Base-by-base conservation (phyloP, 257 asterid species). In the Solanum virginianum region DNA sequence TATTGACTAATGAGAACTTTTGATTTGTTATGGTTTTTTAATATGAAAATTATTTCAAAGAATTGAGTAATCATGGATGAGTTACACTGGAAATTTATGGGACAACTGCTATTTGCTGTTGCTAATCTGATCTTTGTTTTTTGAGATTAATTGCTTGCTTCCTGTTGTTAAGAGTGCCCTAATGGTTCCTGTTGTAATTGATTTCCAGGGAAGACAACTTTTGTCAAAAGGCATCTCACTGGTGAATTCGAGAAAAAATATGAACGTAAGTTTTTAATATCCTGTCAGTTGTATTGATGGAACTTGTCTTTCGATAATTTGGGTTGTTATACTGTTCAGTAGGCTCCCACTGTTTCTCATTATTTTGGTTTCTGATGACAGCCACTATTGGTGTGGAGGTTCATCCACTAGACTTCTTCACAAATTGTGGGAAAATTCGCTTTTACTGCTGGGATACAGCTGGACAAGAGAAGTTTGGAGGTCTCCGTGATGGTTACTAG, bases 231-330 rank as follows among this genome's bases (percentile, higher is more conserved):
- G 90, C 98, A 94, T 89, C 90, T 94, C 11, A 94, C 98, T 4
- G 98, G 98, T 79, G 98, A 94, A 94, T 94, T 93, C 43, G 98
- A 94, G 92, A 94, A 94, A 92, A 94, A 93, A 91, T 94, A 94
- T 65, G 98, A 94, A 80, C 97, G 97, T 94, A 86, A 88, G 97
- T 83, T 1, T 41, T 49, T 41, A 0, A 0, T 49, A 20, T 7
- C 41, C 47, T 8, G 41, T 36, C 47, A 43, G 47, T 43, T 43
- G 5, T 66, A 32, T 47, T 32, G 22, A 32, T 22, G 16, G 75
- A 32, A 66, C 2, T 9, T 32, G 7, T 66, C 13, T 29, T 74
- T 45, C 1, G n/a, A 45, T 74, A 74, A 47, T 75, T 8, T 74
- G 59, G 59, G 20, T 47, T 6, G 7, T 81, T 47, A 17, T 51